A percentile compares a stretch with the other conserved stretches of the same genome.
phyloP scores from a whole-genome alignment of 1,284 basidiomycete genomes.

The Boletus semigastroideus region DNA sequence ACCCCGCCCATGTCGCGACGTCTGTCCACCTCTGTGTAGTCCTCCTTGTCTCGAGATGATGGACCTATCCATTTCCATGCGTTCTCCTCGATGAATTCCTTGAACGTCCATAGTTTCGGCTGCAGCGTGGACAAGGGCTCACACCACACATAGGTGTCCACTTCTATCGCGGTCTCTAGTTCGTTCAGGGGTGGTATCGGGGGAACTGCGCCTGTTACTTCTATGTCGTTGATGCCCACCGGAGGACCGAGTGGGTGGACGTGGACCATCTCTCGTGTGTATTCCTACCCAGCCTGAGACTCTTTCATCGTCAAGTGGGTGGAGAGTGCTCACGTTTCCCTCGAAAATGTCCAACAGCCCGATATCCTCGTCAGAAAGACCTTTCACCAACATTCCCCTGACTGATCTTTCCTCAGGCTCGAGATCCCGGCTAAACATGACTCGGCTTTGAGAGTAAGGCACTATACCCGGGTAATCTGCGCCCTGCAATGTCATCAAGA shows the following conservation, averaged over 20 bases:
- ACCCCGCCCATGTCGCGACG: conserved; percentile 32
- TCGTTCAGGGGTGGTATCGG: conserved; percentile 39
- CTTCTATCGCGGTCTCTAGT: conserved; percentile 40
- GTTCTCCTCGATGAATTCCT: conserved; percentile 66
- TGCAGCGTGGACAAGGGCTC: conserved; percentile 45
- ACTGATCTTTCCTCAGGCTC: conserved; percentile 53
- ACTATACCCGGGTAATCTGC: conserved; percentile 83
- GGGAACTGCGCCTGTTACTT: conserved; percentile 32
- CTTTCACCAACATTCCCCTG: conserved; percentile 68
- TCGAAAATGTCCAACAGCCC: conserved; percentile 72
- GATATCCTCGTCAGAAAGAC: conserved; percentile 61
- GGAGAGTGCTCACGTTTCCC: conserved; percentile 57
- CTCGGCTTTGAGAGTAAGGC: conserved; percentile 47
- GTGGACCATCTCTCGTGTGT: conserved; percentile 52
- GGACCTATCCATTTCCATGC: conserved; percentile 71
- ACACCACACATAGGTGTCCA: conserved; percentile 73
- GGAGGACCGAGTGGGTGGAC: conserved; percentile 56
- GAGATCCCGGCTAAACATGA: conserved; percentile 46
- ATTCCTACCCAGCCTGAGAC: conserved; percentile 56
- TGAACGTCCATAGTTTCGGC: conserved; percentile 73
- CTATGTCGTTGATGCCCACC: conserved; percentile 34
- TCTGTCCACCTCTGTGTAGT: conserved; percentile 50
- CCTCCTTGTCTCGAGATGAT: conserved; percentile 31
- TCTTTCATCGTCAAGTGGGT: conserved; percentile 1
- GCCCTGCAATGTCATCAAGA: conserved; percentile 36